These are phyloP conservation scores for Taxillus chinensis DNA, from an alignment of 164 flowering plant genomes.

Conservation along the genomic window DNA sequence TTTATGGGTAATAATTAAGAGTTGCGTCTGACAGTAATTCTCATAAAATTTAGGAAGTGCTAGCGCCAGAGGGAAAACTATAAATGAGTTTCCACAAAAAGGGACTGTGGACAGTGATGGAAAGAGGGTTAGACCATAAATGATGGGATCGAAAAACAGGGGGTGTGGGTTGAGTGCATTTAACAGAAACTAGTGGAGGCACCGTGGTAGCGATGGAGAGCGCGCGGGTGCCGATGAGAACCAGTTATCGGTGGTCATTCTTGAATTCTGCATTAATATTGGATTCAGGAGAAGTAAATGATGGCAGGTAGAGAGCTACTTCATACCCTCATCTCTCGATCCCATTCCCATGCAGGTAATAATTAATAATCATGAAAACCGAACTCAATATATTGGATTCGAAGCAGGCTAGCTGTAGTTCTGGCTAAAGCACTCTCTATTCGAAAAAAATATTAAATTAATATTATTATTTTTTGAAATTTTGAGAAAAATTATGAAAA, in stretches of 20 bases:
- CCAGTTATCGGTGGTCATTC: constrained; percentile 17
- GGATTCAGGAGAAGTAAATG: constrained; percentile 36
- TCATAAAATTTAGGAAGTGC: neutral
- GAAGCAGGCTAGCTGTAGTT: too few relatives aligned
- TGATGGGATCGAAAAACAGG: constrained; percentile 14
- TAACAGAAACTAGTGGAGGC: constrained; percentile 17
- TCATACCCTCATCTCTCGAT: constrained; percentile 8
- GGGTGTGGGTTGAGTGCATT: constrained; percentile 29
- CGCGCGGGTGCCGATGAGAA: constrained; percentile 10
- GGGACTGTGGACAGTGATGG: neutral
- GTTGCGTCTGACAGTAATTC: constrained; percentile 13
- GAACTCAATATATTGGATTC: too few relatives aligned
- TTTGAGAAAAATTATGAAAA: too few relatives aligned
- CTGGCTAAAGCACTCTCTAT: too few relatives aligned
- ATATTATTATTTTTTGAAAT: too few relatives aligned
- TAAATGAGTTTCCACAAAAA: constrained; percentile 2
- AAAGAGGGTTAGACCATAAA: constrained; percentile 7
- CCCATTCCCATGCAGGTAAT: neutral
- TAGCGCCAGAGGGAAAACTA: neutral
- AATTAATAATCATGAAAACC: too few relatives aligned
- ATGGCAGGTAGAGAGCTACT: constrained; percentile 20
- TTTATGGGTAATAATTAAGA: neutral
- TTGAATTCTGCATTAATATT: constrained; percentile 35
- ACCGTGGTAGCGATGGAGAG: constrained; percentile 4
- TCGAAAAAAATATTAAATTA: too few relatives aligned